A percentile compares a stretch with the other conserved stretches of the same genome.
Evolutionary conservation across 2,329 filamentous ascomycete genomes (phyloP).

Genomic region (Aureobasidium melanogenum): DNA sequence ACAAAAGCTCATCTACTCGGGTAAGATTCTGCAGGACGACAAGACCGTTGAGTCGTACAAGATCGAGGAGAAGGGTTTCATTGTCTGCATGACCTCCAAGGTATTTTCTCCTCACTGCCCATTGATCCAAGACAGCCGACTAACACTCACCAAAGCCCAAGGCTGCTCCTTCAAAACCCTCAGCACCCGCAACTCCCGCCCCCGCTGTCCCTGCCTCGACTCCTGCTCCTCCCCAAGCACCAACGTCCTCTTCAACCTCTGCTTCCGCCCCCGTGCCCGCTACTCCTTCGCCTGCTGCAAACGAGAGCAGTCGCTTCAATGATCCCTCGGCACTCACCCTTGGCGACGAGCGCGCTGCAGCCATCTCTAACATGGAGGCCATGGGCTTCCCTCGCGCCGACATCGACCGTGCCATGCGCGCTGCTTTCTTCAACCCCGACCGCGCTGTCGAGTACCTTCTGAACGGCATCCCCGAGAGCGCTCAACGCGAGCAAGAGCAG

Average conservation of each 20-base stretch:
- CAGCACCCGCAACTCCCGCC: slow-evolving; percentile 50
- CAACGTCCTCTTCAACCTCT: slow-evolving; percentile 42
- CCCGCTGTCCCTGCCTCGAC: slow-evolving; percentile 36
- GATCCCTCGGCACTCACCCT: slow-evolving; percentile 78
- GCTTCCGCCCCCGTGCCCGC: slow-evolving; percentile 42
- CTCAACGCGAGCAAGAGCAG: slow-evolving; percentile 59
- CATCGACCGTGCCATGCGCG: slow-evolving; percentile 90
- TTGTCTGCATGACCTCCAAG: slow-evolving; percentile 98
- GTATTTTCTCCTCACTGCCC: slow-evolving; percentile 35
- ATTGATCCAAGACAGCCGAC: slow-evolving; percentile 11
- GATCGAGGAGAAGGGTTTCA: slow-evolving; percentile 98
- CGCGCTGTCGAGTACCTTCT: slow-evolving; percentile 94
- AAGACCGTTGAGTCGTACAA: slow-evolving; percentile 95
- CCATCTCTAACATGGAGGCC: slow-evolving; percentile 86
- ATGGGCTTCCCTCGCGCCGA: slow-evolving; percentile 90
- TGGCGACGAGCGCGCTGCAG: slow-evolving; percentile 71
- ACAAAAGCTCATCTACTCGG: slow-evolving; percentile 97
- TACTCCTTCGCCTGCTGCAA: slow-evolving; percentile 41
- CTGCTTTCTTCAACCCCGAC: slow-evolving; percentile 94
- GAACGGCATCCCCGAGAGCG: slow-evolving; percentile 80
- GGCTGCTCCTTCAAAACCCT: slow-evolving; percentile 42
- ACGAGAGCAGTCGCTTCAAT: slow-evolving; percentile 44
- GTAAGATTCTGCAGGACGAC: slow-evolving; percentile 97
- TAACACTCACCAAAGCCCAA: slow-evolving; percentile 54
- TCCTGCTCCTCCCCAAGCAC: slow-evolving; percentile 51